Conservation (phyloP, 352 stramenopile species). For the Phytophthora macrochlamydospora region DNA sequence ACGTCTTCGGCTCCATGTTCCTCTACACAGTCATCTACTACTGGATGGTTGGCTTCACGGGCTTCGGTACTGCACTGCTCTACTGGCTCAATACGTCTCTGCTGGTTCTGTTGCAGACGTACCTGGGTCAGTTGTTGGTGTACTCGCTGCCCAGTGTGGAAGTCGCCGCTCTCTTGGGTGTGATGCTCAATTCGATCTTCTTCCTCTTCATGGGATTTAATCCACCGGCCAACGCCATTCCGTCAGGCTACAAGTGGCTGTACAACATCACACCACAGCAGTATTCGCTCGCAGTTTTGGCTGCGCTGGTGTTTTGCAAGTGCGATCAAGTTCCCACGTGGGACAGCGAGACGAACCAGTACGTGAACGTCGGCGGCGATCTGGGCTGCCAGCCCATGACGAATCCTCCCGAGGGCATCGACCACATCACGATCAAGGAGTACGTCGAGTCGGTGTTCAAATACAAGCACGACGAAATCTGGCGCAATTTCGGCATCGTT, state of each 20-base stretch:
- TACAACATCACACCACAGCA: slow-evolving; percentile 41
- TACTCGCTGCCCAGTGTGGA: slow-evolving; percentile 50
- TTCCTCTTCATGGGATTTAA: slow-evolving; percentile 65
- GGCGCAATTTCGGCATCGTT: slow-evolving; percentile 47
- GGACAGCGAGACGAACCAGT: slow-evolving; percentile 28
- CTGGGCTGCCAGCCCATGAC: slow-evolving; percentile 49
- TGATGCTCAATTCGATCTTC: slow-evolving; percentile 60
- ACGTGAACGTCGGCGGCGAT: slow-evolving; percentile 29
- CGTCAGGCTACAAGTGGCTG: slow-evolving; percentile 61
- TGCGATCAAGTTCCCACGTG: slow-evolving; percentile 43
- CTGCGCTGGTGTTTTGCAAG: slow-evolving; percentile 44
- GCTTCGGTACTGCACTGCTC: slow-evolving; percentile 39
- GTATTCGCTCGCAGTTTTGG: slow-evolving; percentile 47
- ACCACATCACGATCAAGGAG: slow-evolving; percentile 55
- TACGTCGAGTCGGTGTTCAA: slow-evolving; percentile 54
- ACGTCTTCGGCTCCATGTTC: slow-evolving; percentile 51
- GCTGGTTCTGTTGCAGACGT: slow-evolving; percentile 54
- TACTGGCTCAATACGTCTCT: slow-evolving; percentile 66
- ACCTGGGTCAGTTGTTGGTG: slow-evolving; percentile 50
- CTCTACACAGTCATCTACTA: slow-evolving; percentile 69
- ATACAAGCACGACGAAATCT: slow-evolving; percentile 65
- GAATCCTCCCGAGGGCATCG: slow-evolving; percentile 34
- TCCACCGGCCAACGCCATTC: slow-evolving; percentile 50
- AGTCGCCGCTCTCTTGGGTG: slow-evolving; percentile 40
- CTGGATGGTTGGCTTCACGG: slow-evolving; percentile 58